Percentiles rank a stretch among this genome's conserved stretches.
Evolutionary conservation across 768 basidiomycete genomes (phyloP).

Genomic region (Suillus placidus): DNA sequence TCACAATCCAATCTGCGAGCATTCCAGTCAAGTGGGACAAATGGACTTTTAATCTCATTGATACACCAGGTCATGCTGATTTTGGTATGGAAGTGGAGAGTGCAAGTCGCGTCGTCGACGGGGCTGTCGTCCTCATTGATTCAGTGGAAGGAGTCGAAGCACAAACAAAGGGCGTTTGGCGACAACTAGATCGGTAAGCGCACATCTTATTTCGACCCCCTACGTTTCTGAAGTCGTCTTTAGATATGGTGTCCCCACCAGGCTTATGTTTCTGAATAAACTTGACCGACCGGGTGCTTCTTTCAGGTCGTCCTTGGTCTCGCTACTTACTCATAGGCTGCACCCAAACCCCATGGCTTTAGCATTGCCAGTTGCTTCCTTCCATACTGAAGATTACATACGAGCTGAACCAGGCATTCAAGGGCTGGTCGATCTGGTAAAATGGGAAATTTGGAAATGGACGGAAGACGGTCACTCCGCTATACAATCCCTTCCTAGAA

Average conservation of each 20-base stretch:
- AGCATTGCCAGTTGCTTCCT: conserved; percentile 78
- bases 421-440: conserved; percentile 80
- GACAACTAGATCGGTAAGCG: conserved; percentile 78
- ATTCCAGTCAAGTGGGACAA: conserved; percentile 86
- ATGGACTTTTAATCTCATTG: conserved; percentile 86
- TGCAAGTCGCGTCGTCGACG: conserved; percentile 87
- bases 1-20: conserved; percentile 91
- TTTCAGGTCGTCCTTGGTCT: conserved; percentile 68
- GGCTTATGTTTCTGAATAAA: conserved; percentile 86
- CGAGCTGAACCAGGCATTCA: conserved; percentile 83
- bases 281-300: conserved; percentile 87
- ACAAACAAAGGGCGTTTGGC: conserved; percentile 90
- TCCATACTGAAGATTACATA: conserved; percentile 62
- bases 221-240: conserved; percentile 7
- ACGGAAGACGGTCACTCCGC: conserved; percentile 48
- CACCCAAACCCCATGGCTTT: conserved; percentile 75
- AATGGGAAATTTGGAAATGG: conserved; percentile 86
- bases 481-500: conserved; percentile 52
- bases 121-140: conserved; percentile 86
- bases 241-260: conserved; percentile 79
- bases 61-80: conserved; percentile 91
- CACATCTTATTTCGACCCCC: conserved; percentile 19
- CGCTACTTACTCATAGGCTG: conserved; percentile 71
- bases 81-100: conserved; percentile 98
- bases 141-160: conserved; percentile 92